Base-by-base conservation (phyloP, 2,329 filamentous ascomycete species). In the Pezicula rhizophila region DNA sequence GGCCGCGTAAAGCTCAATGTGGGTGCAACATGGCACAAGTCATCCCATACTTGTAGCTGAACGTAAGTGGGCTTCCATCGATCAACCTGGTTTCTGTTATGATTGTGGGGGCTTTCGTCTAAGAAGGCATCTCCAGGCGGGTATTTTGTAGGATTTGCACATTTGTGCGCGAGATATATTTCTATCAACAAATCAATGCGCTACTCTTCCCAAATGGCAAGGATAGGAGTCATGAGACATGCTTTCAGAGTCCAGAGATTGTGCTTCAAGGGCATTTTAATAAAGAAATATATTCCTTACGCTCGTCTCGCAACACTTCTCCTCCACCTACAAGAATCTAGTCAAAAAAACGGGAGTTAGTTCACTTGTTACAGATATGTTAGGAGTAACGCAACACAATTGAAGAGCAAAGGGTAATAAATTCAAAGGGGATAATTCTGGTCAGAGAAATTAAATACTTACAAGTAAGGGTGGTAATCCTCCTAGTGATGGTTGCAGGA, bases 1-100 rank as follows among this genome's bases (percentile, higher is more conserved):
- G 93, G 93, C n/a, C 85, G 79, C 0, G 92, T 97, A 65, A 96
- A 97, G 60, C 89, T 95, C n/a, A 97, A 75, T 0, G 91, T 96
- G 1, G 92, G 89, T 0, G 86, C 84, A 5, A 95, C 91, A 63
- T 97, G 92, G 60, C 93, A 97, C 2, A 97, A 72, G 59, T 96
- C 87, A 50, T 97, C 92, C 91, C 92, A 97, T 1, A 97, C 85
- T 64, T 97, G 93, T 2, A 99, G 76, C 64, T 96, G 90, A 0
- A 97, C 92, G 58, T 95, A 81, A 0, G 93, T 99, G 0, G 90
- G 88, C 49, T 82, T 80, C 66, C 89, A 95, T 53, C 77, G 82
- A 33, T 75, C 71, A 14, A 93, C 61, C 11, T 74, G 67, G 4
- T 58, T 53, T 44, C 66, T 68, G 2, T 75, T 74, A n/a, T 76